Percentiles rank a stretch among this genome's conserved stretches.
phyloP scores from a whole-genome alignment of 2,329 filamentous ascomycete genomes.

The Xylaria sp. region DNA sequence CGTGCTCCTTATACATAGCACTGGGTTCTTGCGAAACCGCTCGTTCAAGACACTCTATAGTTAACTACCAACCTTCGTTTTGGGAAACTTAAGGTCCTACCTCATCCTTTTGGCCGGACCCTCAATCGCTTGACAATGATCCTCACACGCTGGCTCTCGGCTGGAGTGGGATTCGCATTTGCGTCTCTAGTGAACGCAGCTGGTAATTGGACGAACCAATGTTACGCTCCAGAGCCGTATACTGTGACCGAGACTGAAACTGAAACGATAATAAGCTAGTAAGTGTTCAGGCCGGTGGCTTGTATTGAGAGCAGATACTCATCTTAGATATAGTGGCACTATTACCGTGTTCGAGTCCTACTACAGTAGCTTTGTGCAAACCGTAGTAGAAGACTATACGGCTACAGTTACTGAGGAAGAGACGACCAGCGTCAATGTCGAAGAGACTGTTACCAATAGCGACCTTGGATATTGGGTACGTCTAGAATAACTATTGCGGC shows the following conservation, averaged over 20 bases:
- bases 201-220: constrained; percentile 37
- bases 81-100: background rate
- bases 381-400: constrained; percentile 16
- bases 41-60: constrained; percentile 13
- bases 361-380: constrained; percentile 33
- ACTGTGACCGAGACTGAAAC: constrained; percentile 43
- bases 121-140: constrained; percentile 42
- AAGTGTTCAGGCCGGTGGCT: constrained; percentile 31
- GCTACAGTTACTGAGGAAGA: constrained; percentile 35
- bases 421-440: constrained; percentile 34
- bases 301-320: constrained; percentile 21
- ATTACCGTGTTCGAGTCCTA: constrained; percentile 39
- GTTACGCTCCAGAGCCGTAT: constrained; percentile 23
- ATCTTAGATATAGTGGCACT: constrained; percentile 32
- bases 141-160: constrained; percentile 36
- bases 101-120: constrained; percentile 1
- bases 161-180: constrained; percentile 40
- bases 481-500: background rate
- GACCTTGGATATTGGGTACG: constrained; percentile 30
- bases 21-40: constrained; percentile 15
- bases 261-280: constrained; percentile 39
- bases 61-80: constrained; percentile 17
- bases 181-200: constrained; percentile 37
- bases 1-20: background rate
- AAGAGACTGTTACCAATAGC: constrained; percentile 28